Evolutionary conservation across 192 early-diverging fungal genomes (phyloP).

Genomic region (Backusella macrospora): DNA sequence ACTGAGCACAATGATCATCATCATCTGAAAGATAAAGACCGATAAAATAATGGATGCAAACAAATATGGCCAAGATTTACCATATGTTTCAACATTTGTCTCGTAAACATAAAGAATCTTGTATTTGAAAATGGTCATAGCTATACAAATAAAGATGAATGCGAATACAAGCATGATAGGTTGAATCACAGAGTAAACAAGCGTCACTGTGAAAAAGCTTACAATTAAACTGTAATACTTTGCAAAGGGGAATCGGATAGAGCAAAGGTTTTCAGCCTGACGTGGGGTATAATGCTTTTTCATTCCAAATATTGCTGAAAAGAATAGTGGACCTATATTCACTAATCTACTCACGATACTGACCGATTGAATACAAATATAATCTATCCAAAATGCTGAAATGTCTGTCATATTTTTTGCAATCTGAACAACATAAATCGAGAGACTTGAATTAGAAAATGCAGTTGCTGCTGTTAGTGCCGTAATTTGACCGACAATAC

Average conservation of each 20-base stretch:
- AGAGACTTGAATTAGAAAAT: not conserved
- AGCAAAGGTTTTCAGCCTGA: conserved; percentile 60
- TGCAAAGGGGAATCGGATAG: conserved; percentile 55
- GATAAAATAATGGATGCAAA: conserved; percentile 63
- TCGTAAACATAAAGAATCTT: conserved; percentile 72
- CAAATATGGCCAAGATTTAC: conserved; percentile 67
- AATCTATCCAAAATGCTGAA: conserved; percentile 77
- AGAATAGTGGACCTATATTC: conserved; percentile 58
- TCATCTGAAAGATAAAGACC: conserved; percentile 67
- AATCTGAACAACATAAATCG: conserved; percentile 25
- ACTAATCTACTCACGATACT: conserved; percentile 67
- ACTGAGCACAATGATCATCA: conserved; percentile 64
- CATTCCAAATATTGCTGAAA: conserved; percentile 35
- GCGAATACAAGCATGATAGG: conserved; percentile 73
- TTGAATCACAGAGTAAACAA: conserved; percentile 72
- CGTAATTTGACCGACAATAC: conserved; percentile 32
- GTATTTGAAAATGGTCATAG: conserved; percentile 72
- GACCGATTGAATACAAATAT: conserved; percentile 65
- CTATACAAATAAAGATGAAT: conserved; percentile 61
- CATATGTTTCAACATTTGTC: conserved; percentile 73
- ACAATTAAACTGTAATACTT: conserved; percentile 64
- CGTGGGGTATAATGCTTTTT: conserved; percentile 63
- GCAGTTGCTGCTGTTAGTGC: conserved; percentile 1
- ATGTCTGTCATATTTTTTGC: conserved; percentile 45
- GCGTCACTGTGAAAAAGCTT: conserved; percentile 69